Base-by-base conservation (phyloP, 2,329 filamentous ascomycete species). In the Rhynchosporium graminicola region DNA sequence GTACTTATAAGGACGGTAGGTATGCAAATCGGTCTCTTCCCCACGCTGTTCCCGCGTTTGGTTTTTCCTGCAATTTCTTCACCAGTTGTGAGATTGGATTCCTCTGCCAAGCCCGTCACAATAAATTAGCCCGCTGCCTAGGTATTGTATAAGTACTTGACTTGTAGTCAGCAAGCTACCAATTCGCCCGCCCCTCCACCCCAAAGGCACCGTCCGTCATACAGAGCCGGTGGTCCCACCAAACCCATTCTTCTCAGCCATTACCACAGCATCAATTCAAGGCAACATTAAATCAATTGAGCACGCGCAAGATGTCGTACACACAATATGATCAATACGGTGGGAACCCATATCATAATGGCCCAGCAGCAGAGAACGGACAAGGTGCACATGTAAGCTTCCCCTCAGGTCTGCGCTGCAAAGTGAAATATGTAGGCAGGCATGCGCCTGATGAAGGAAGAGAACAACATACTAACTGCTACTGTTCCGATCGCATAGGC, bases 341-440 rank as follows among this genome's bases (percentile, higher is more conserved):
- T 66, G 72, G 72, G 66, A 88, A 89, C 73, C 87, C 87, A 45
- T 90, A 90, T 74, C 79, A 82, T 65, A 79, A 83, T 72, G 80
- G 76, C 54, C 78, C 82, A 3, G 71, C 75, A 62, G 78, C 80
- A 62, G 69, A 72, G 63, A 63, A 71, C 59, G 73, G 71, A 9
- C 65, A 70, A 56, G 77, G 76, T 65, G 70, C 15, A 51, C 29
- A 46, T 42, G 57, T 61, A 59, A 48, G 60, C 33, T 36, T 62
- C 56, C 46, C 45, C 47, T 50, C 57, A 28, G 33, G 40, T 50
- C 57, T 10, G 40, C 29, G 33, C 47, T 40, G 46, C 9, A 36
- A 36, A 36, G 6, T 10, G n/a, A 42, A 10, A 31, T 33, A 28
- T 20, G 54, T 29, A 50, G 36, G 51, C 40, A 50, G 36, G 51